These are phyloP conservation scores for Zea mays DNA, from an alignment of 176 grass and related monocot genomes.

Conservation along the genomic window Zm-B73-REFERENCE-NAM-5.0 NC_050105.1:3546001-3546500, in stretches of 20 bases:
- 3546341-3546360: neutral
- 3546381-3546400: constrained; percentile 29
- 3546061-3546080: neutral
- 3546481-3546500: constrained; percentile 63
- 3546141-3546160: constrained; percentile 18
- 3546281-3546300: constrained; percentile 4
- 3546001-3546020: neutral
- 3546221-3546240: neutral
- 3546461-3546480: constrained; percentile 44
- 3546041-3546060: constrained; percentile 22
- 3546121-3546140: constrained; percentile 9
- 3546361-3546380: constrained; percentile 7
- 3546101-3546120: neutral
- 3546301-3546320: constrained; percentile 40
- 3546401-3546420: constrained; percentile 30
- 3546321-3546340: constrained; percentile 30
- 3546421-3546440: constrained; percentile 39
- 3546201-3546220: constrained; percentile 24
- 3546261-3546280: neutral
- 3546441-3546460: constrained; percentile 55
- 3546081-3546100: constrained; percentile 14
- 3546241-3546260: constrained; percentile 23
- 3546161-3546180: constrained; percentile 17
- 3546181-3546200: neutral
- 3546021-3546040: neutral